A percentile compares a stretch with the other conserved stretches of the same genome.
Conservation (phyloP, 2,329 filamentous ascomycete species). For the Colletotrichum sojae region DNA sequence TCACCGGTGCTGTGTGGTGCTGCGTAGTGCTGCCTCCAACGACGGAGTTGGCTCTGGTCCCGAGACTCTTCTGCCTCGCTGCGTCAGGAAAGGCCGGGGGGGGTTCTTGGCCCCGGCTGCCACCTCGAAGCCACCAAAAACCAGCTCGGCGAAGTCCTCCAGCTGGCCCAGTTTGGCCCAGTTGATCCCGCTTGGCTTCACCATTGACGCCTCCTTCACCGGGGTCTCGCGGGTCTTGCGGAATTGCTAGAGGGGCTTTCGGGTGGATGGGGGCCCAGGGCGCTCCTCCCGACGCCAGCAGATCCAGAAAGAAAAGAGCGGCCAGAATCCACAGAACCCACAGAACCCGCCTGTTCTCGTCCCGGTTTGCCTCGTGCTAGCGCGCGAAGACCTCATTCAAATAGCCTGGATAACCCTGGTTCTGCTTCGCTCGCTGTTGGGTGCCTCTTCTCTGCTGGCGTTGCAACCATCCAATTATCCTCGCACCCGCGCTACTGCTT, state of each 20-base stretch:
- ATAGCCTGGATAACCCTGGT: conserved; percentile 35
- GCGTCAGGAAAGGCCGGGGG: conserved; percentile 29
- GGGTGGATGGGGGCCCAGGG: conserved; percentile 19
- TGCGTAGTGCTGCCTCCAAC: conserved; percentile 1
- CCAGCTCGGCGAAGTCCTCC: conserved; percentile 14
- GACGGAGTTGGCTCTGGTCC: conserved; percentile 4
- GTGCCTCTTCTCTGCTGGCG: conserved; percentile 15
- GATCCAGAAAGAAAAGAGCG: conserved; percentile 27
- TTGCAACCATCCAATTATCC: conserved; percentile 30
- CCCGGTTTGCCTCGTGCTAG: conserved; percentile 29
- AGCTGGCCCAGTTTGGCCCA: conserved; percentile 10
- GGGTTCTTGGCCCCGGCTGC: neutral
- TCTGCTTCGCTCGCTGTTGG: conserved; percentile 4
- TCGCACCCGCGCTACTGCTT: conserved; percentile 37
- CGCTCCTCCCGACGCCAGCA: conserved; percentile 29
- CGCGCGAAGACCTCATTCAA: conserved; percentile 27
- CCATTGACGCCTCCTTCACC: conserved; percentile 33
- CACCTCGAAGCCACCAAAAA: conserved; percentile 31
- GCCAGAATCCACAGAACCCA: conserved; percentile 25
- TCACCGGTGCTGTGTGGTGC: neutral
- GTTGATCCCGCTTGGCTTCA: conserved; percentile 21
- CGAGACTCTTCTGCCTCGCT: conserved; percentile 2
- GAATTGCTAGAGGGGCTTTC: conserved; percentile 34
- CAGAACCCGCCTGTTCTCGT: conserved; percentile 29
- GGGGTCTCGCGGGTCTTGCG: conserved; percentile 31